Percentiles rank a stretch among this genome's conserved stretches.
Conservation (phyloP, 1,284 basidiomycete species). For the Heliocybe sulcata region DNA sequence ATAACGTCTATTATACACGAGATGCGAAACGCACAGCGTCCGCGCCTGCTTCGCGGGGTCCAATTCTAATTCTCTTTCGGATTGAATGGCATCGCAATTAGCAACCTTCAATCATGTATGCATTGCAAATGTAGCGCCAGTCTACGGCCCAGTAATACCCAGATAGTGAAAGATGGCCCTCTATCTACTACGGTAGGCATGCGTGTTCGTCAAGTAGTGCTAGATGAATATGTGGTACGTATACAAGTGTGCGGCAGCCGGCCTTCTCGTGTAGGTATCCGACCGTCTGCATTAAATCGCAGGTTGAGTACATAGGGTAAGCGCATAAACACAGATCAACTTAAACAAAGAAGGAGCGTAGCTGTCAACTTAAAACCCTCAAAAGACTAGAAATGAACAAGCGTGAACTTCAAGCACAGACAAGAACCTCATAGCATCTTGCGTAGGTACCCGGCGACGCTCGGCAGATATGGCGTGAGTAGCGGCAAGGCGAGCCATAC, state of each 20-base stretch:
- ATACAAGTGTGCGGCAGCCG: neutral
- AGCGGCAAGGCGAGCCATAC: constrained; percentile 36
- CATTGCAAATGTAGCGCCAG: neutral
- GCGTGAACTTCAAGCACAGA: neutral
- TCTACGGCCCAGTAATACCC: neutral
- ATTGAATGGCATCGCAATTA: too few relatives aligned
- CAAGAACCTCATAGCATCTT: neutral
- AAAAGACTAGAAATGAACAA: neutral
- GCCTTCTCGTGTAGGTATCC: neutral
- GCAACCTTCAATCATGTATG: too few relatives aligned
- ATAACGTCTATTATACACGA: too few relatives aligned
- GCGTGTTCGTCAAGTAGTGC: neutral
- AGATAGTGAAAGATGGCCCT: neutral
- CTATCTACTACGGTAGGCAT: neutral
- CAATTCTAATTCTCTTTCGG: too few relatives aligned
- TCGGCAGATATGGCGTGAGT: constrained; percentile 42
- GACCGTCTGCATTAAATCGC: neutral
- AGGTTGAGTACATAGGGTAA: neutral
- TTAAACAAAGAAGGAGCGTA: neutral
- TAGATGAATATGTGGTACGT: neutral
- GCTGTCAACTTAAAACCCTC: neutral
- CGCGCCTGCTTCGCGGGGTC: too few relatives aligned
- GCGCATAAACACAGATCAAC: neutral
- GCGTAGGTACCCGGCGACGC: constrained; percentile 41
- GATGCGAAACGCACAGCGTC: too few relatives aligned